Evolutionary conservation across 2,329 filamentous ascomycete genomes (phyloP), one percentile per base, ranked within the genome.

Genomic region (Furcasterigmium furcatum): DNA sequence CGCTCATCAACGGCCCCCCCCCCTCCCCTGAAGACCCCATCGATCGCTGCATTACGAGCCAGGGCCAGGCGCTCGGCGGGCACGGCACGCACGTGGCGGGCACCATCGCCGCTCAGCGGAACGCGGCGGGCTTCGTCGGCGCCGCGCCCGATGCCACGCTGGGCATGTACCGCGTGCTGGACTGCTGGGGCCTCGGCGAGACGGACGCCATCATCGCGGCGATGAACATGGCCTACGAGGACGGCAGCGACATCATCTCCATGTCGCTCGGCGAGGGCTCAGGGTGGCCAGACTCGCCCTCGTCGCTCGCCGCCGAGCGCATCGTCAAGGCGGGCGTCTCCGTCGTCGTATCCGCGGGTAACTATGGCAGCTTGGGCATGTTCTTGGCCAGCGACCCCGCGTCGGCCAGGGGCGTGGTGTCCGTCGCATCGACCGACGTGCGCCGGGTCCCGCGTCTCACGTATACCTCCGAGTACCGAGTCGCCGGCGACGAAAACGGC

Each of bases 51-150:
- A 52, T 55, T 20, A n/a, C n/a, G n/a, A n/a, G n/a, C n/a, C n/a
- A n/a, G n/a, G 68, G 69, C 20, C 71, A 76, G 70, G 72, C 4
- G 74, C 72, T 0, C 69, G 72, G 47, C 65, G 71, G 19, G 62
- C 71, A 8, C 72, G 73, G 30, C n/a, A n/a, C n/a, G n/a, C n/a
- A n/a, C n/a, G n/a, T n/a, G n/a, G n/a, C n/a, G n/a, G n/a, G n/a
- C n/a, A 72, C 72, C 45, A 68, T 76, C 42, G 71, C 66, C 32
- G 72, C 72, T 4, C 64, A 70, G 46, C 51, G 58, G 9, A 65
- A 70, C 49, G 55, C 55, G 1, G 60, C 62, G 29, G 61, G 64
- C 22, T 67, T 71, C 50, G 62, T 62, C 19, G 70, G 70, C 35
- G 70, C 65, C 12, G 67, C 67, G 1, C 70, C 67, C 1, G 64